Evolutionary conservation across 2,329 filamentous ascomycete species (phyloP).

Genomic region (Botrytis sinoallii): DNA sequence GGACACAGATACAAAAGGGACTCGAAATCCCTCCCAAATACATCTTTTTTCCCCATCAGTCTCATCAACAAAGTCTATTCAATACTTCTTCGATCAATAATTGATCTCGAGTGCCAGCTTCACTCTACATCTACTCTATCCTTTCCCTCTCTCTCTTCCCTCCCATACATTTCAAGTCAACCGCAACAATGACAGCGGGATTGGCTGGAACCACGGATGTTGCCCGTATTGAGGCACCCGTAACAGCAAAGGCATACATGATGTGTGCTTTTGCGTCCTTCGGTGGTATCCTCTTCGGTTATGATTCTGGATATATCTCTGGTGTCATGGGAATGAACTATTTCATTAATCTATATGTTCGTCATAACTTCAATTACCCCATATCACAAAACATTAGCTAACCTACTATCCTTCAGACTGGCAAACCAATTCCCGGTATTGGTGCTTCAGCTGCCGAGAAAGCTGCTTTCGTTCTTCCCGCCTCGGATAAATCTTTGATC

Average conservation of each 20-base stretch:
- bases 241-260: constrained; percentile 66
- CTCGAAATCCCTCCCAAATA: not conserved
- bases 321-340: constrained; percentile 51
- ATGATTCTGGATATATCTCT: constrained; percentile 74
- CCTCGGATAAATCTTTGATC: constrained; percentile 57
- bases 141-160: not conserved
- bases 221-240: constrained; percentile 63
- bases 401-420: constrained; percentile 18
- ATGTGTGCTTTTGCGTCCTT: constrained; percentile 70
- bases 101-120: not conserved
- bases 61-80: not conserved
- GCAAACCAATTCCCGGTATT: constrained; percentile 25
- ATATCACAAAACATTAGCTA: not conserved
- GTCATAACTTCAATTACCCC: constrained; percentile 22
- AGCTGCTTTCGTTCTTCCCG: constrained; percentile 40
- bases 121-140: not conserved
- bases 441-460: constrained; percentile 21
- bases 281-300: constrained; percentile 58
- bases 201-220: constrained; percentile 55
- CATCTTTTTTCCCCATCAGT: not conserved
- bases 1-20: constrained; percentile 14
- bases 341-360: constrained; percentile 31
- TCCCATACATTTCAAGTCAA: not conserved
- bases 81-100: not conserved
- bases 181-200: constrained; percentile 14